Evolutionary conservation across 345 rosid genomes (phyloP), one percentile per base, ranked within the genome.

Genomic region (Cardiospermum halicacabum): DNA sequence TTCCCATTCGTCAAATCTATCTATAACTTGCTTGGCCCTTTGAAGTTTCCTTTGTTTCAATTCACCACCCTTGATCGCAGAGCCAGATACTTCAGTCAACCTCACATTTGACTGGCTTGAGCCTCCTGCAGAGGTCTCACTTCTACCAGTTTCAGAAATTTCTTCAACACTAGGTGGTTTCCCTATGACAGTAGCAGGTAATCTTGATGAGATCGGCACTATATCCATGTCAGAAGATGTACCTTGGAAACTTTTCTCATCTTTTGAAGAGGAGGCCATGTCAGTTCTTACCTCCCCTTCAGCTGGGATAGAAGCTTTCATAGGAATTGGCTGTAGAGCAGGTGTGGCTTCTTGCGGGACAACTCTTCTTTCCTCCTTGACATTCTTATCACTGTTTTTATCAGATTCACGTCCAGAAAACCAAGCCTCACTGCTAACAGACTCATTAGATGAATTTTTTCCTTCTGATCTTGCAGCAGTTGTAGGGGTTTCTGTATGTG

Each of bases 1-100:
- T 81, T 94, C 99, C 99, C 99, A 94, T 53, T 91, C 96, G 62
- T 91, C 97, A 78, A 89, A 94, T 71, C 80, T 85, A 67, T 94
- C 93, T 49, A 77, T 84, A 26, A 91, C 91, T 71, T 91, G 97
- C 68, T 77, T 81, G 53, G 75, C 75, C 68, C 90, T 77, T 69
- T 84, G 95, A 71, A 94, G 83, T 75, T 66, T 91, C 78, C 86
- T 87, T 66, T 70, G 91, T 75, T 65, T 87, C 60, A 81, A 69
- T 1, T 71, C 75, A 25, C 83, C 79, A 53, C 69, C 82, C 55
- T 72, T 73, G 30, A 57, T 75, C 13, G 58, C 65, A 47, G 72
- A 64, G 53, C 75, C 80, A 21, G 78, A 55, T 65, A 59, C 80
- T 76, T 72, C 86, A 43, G 62, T 65, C 39, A 69, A 64, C 60